Conservation (phyloP, 1,139 yeast genomes). For the Magnusiomyces fungicola region DNA sequence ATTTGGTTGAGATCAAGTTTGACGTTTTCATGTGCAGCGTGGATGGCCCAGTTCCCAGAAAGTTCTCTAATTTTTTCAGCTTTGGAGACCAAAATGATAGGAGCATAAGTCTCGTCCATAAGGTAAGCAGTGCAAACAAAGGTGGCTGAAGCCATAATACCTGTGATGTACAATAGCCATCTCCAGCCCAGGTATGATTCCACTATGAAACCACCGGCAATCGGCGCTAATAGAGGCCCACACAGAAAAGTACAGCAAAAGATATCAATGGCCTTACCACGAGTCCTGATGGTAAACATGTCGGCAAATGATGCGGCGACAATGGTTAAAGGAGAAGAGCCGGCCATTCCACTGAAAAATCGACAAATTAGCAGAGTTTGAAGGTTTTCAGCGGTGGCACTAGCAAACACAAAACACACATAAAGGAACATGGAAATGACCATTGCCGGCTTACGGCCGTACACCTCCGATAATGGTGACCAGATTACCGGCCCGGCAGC, state of each 20-base stretch:
- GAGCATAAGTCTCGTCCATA: slow-evolving; percentile 44
- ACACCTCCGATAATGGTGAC: slow-evolving; percentile 75
- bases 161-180: slow-evolving; percentile 51
- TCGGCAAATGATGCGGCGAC: slow-evolving; percentile 83
- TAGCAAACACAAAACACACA: slow-evolving; percentile 57
- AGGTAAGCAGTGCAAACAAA: slow-evolving; percentile 32
- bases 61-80: slow-evolving; percentile 44
- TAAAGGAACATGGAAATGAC: slow-evolving; percentile 49
- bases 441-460: slow-evolving; percentile 59
- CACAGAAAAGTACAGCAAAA: slow-evolving; percentile 62
- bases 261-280: slow-evolving; percentile 65
- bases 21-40: slow-evolving; percentile 75
- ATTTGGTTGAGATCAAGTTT: slow-evolving; percentile 45
- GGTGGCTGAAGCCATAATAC: slow-evolving; percentile 40
- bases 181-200: slow-evolving; percentile 45
- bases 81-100: slow-evolving; percentile 37
- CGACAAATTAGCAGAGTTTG: slow-evolving; percentile 69
- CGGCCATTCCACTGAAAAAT: slow-evolving; percentile 67
- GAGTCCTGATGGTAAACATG: slow-evolving; percentile 48
- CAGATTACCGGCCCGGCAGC: slow-evolving; percentile 76
- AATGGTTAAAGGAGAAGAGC: slow-evolving; percentile 75
- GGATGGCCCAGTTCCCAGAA: slow-evolving; percentile 65
- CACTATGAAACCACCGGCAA: slow-evolving; percentile 33
- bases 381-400: slow-evolving; percentile 63
- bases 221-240: slow-evolving; percentile 75